Evolutionary conservation across 75 land plant genomes (phyloP).

Genomic region (Chamaecyparis obtusa): DNA sequence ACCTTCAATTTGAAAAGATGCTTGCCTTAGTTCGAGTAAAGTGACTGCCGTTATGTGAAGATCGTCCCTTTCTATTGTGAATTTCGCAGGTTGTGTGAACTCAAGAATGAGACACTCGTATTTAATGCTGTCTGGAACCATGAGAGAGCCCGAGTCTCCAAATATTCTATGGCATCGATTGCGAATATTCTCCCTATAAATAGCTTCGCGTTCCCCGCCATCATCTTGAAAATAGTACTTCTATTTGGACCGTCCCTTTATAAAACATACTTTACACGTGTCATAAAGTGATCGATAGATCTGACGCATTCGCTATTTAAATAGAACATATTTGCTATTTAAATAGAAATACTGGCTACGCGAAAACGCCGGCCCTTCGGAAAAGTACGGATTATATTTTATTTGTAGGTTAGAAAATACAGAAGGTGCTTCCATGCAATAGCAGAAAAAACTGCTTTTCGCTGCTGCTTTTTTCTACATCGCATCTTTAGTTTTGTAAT

Average conservation of each 20-base stretch:
- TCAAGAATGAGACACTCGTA: background rate
- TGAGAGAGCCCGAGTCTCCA: too few relatives aligned
- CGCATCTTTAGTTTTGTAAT: too few relatives aligned
- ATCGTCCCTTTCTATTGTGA: background rate
- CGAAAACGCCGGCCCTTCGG: too few relatives aligned
- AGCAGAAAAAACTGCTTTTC: too few relatives aligned
- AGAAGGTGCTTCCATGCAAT: too few relatives aligned
- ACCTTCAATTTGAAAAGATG: background rate
- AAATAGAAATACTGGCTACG: too few relatives aligned
- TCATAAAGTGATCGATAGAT: background rate
- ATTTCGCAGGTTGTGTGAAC: background rate
- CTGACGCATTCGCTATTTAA: too few relatives aligned
- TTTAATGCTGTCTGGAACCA: background rate
- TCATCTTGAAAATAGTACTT: background rate
- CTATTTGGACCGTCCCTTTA: background rate
- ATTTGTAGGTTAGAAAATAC: too few relatives aligned
- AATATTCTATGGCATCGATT: background rate
- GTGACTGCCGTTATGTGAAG: background rate
- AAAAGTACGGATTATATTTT: too few relatives aligned
- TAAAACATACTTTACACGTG: background rate
- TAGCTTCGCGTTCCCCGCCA: background rate
- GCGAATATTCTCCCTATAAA: background rate
- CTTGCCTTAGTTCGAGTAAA: background rate
- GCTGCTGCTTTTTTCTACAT: too few relatives aligned
- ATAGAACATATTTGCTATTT: too few relatives aligned